Percentiles rank a stretch among this genome's conserved stretches.
These are phyloP conservation scores for Aspergillus pseudotamarii DNA, from an alignment of 2,329 filamentous ascomycete genomes.

Conservation along the genomic window DNA sequence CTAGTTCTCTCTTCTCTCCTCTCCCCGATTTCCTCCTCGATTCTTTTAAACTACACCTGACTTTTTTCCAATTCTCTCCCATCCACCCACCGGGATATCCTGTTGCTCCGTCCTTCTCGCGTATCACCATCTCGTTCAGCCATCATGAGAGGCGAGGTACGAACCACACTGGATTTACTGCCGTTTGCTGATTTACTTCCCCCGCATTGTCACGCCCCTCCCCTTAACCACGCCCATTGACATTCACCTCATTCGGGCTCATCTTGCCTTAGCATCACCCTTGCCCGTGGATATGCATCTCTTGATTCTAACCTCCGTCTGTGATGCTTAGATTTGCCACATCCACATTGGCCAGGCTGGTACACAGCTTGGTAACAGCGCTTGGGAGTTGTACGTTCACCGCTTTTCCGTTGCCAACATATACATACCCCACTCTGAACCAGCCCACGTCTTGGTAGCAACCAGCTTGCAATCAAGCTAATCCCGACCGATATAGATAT, in stretches of 20 bases:
- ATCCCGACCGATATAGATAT: conserved; percentile 50
- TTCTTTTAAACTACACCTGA: neutral
- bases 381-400: conserved; percentile 67
- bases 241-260: neutral
- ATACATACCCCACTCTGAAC: neutral
- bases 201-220: conserved; percentile 8
- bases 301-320: conserved; percentile 15
- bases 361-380: conserved; percentile 68
- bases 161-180: conserved; percentile 4
- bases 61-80: neutral
- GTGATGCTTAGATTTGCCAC: conserved; percentile 60
- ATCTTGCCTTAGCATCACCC: neutral
- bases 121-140: conserved; percentile 2
- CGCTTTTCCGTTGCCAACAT: conserved; percentile 26
- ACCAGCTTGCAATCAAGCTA: neutral
- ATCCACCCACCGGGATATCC: neutral
- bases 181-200: conserved; percentile 11
- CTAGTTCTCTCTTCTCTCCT: neutral
- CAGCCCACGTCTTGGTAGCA: neutral
- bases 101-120: neutral
- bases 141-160: conserved; percentile 44
- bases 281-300: neutral
- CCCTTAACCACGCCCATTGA: neutral
- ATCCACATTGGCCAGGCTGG: conserved; percentile 71
- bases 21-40: conserved; percentile 6